Conservation (phyloP, 768 basidiomycete species). For the Leucogyrophana mollusca region DNA sequence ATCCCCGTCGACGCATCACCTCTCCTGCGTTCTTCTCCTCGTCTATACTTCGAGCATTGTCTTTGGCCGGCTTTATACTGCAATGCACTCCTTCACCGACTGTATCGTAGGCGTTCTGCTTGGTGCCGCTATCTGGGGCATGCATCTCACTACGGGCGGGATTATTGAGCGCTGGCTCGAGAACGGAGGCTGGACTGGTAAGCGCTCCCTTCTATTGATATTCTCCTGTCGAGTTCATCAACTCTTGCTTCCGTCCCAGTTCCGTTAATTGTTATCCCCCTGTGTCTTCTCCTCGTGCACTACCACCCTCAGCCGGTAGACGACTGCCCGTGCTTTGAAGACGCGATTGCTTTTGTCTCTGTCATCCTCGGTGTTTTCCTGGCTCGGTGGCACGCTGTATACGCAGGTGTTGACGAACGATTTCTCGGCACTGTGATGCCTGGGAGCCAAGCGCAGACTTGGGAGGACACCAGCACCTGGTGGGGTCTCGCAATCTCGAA, state of each 20-base stretch:
- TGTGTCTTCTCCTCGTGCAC: constrained; percentile 77
- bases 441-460: constrained; percentile 47
- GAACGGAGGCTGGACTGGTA: constrained; percentile 35
- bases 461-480: constrained; percentile 36
- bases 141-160: constrained; percentile 33
- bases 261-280: constrained; percentile 56
- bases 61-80: constrained; percentile 79
- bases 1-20: constrained; percentile 43
- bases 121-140: constrained; percentile 64
- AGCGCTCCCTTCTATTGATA: constrained; percentile 9
- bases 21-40: constrained; percentile 43
- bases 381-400: constrained; percentile 60
- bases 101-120: constrained; percentile 62
- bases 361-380: constrained; percentile 76
- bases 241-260: constrained; percentile 29
- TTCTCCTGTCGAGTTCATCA: constrained; percentile 5
- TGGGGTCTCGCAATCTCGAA: constrained; percentile 36
- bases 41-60: constrained; percentile 72
- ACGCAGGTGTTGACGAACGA: constrained; percentile 36
- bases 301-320: constrained; percentile 94
- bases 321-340: constrained; percentile 97
- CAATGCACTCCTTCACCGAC: constrained; percentile 86
- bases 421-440: constrained; percentile 47
- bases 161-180: constrained; percentile 43
- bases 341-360: constrained; percentile 90